Evolutionary conservation across 1,284 basidiomycete genomes (phyloP).

Genomic region (Ceratobasidium theobromae): DNA sequence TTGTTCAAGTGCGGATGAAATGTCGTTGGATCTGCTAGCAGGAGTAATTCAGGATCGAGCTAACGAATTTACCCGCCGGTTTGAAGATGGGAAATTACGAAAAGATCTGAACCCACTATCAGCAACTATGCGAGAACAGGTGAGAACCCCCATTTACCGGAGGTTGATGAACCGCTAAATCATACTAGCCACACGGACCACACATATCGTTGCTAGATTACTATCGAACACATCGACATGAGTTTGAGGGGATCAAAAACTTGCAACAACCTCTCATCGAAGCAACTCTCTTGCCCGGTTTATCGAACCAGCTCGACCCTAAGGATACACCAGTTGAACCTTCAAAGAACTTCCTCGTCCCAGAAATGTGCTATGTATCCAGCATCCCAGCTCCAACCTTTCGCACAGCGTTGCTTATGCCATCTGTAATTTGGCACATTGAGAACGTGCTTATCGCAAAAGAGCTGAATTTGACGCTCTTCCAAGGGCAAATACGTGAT

Average conservation of each 20-base stretch:
- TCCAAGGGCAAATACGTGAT: slow-evolving; percentile 61
- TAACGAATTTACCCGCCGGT: slow-evolving; percentile 73
- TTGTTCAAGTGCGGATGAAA: slow-evolving; percentile 46
- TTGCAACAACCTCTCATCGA: slow-evolving; percentile 71
- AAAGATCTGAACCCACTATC: slow-evolving; percentile 69
- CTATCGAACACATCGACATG: slow-evolving; percentile 59
- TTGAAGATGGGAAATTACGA: slow-evolving; percentile 57
- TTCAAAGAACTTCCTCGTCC: slow-evolving; percentile 55
- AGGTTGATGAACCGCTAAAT: background rate
- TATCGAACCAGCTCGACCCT: slow-evolving; percentile 55
- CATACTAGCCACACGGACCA: background rate
- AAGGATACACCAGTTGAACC: background rate
- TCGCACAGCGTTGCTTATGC: slow-evolving; percentile 64
- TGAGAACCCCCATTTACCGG: background rate
- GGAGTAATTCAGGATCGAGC: slow-evolving; percentile 70
- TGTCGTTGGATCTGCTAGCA: slow-evolving; percentile 55
- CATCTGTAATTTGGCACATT: slow-evolving; percentile 67
- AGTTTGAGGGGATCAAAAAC: slow-evolving; percentile 61
- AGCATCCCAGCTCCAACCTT: slow-evolving; percentile 71
- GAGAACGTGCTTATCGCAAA: slow-evolving; percentile 71
- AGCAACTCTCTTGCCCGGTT: slow-evolving; percentile 53
- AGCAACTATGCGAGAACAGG: slow-evolving; percentile 22
- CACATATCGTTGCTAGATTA: slow-evolving; percentile 51
- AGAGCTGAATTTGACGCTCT: slow-evolving; percentile 70
- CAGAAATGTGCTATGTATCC: slow-evolving; percentile 70